phyloP scores from a whole-genome alignment of 2,329 filamentous ascomycete genomes.

The Fusarium multiceps region DNA sequence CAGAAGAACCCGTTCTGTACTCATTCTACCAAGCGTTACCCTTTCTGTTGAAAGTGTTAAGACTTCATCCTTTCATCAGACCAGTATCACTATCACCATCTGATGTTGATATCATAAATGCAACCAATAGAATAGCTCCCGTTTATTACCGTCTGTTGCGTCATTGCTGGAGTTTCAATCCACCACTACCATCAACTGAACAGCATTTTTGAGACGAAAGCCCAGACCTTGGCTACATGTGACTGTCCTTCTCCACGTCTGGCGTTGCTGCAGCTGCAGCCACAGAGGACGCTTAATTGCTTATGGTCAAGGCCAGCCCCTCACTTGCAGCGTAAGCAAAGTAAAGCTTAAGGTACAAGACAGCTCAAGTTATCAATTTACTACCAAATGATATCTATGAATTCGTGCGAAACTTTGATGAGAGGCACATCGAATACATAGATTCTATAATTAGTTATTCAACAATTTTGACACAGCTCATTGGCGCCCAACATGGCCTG shows the following conservation, averaged over 20 bases:
- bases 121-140: slow-evolving; percentile 14
- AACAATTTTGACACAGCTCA: background rate
- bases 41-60: background rate
- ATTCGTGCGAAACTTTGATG: background rate
- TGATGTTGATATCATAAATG: background rate
- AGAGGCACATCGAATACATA: background rate
- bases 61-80: background rate
- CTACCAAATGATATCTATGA: background rate
- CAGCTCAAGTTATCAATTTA: background rate
- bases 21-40: background rate
- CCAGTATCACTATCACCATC: background rate
- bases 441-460: background rate
- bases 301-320: slow-evolving; percentile 29
- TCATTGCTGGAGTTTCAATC: slow-evolving; percentile 25
- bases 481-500: background rate
- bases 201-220: background rate
- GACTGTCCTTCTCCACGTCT: slow-evolving; percentile 21
- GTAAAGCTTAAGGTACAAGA: slow-evolving; percentile 13
- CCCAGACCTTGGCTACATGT: background rate
- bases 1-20: background rate
- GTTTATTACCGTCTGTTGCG: slow-evolving; percentile 21
- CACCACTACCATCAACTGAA: slow-evolving; percentile 21
- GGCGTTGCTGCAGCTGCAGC: slow-evolving; percentile 27
- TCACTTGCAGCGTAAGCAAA: slow-evolving; percentile 25
- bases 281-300: slow-evolving; percentile 20